Evolutionary conservation across 768 basidiomycete species (phyloP).

Genomic region (Trametes gibbosa): DNA sequence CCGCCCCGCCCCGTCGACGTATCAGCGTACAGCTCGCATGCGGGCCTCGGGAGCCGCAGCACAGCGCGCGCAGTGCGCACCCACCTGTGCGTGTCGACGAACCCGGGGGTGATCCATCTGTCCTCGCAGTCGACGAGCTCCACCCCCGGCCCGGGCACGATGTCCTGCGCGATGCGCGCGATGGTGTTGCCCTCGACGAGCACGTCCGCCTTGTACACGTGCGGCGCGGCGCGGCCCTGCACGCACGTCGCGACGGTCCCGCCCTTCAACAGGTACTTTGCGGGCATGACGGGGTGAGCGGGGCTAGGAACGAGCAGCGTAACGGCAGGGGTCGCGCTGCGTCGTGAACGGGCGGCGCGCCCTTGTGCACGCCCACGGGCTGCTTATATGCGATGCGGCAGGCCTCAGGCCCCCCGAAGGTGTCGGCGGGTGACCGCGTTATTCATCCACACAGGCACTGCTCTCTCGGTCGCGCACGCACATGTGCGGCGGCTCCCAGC

Average conservation of each 20-base stretch:
- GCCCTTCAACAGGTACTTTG: constrained; percentile 26
- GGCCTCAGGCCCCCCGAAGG: no score
- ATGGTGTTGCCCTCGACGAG: constrained; percentile 28
- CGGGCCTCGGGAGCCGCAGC: neutral
- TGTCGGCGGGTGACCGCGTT: no score
- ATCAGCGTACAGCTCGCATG: neutral
- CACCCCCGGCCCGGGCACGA: constrained; percentile 18
- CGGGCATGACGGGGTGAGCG: neutral
- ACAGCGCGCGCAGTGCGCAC: no score
- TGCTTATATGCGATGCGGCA: no score
- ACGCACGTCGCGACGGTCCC: constrained; percentile 28
- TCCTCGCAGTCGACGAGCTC: constrained; percentile 27
- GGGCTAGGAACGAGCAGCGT: no score
- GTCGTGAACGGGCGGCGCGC: no score
- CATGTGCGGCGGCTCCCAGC: no score
- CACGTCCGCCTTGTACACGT: constrained; percentile 27
- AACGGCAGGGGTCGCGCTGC: no score
- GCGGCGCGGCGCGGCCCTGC: constrained; percentile 13
- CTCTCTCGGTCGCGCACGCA: no score
- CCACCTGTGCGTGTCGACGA: constrained; percentile 33
- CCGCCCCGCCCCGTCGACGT: no score
- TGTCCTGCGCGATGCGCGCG: constrained; percentile 22
- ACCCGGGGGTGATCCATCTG: constrained; percentile 32
- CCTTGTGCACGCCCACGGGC: no score
- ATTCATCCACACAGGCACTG: no score